Percentiles rank a stretch among this genome's conserved stretches.
phyloP scores from a whole-genome alignment of 768 basidiomycete species.

The Lentinula edodes region DNA sequence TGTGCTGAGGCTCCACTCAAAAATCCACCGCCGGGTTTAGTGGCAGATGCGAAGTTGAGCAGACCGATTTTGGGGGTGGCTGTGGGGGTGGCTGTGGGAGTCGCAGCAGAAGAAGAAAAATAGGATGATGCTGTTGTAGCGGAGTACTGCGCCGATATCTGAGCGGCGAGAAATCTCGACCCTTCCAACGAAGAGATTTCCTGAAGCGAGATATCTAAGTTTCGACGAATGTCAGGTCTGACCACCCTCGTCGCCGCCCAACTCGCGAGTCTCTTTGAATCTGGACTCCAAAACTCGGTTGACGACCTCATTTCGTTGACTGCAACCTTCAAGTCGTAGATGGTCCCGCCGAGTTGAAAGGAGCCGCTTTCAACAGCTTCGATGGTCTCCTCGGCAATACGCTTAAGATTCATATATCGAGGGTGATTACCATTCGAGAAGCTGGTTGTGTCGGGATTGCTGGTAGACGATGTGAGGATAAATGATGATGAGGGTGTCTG shows the following conservation, averaged over 20 bases:
- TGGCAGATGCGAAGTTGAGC: slow-evolving; percentile 75
- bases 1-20: slow-evolving; percentile 68
- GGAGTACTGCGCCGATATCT: slow-evolving; percentile 9
- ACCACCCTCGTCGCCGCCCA: neutral
- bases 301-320: slow-evolving; percentile 26
- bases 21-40: slow-evolving; percentile 74
- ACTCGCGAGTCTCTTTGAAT: slow-evolving; percentile 19
- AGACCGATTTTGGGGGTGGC: slow-evolving; percentile 41
- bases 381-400: slow-evolving; percentile 49
- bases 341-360: slow-evolving; percentile 21
- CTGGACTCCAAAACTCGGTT: slow-evolving; percentile 50
- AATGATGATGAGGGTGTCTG: neutral
- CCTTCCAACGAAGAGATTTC: slow-evolving; percentile 64
- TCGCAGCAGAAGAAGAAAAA: neutral
- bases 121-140: slow-evolving; percentile 12
- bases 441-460: neutral
- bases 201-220: slow-evolving; percentile 39
- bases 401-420: slow-evolving; percentile 18
- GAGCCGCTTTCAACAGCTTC: slow-evolving; percentile 41
- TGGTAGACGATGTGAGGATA: neutral
- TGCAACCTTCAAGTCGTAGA: slow-evolving; percentile 22
- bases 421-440: neutral
- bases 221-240: neutral
- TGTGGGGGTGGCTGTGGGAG: slow-evolving; percentile 3
- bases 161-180: slow-evolving; percentile 34